Evolutionary conservation across 1,139 yeast genomes (phyloP), one percentile per base, ranked within the genome.

Genomic region (Scheffersomyces illinoinensis): DNA sequence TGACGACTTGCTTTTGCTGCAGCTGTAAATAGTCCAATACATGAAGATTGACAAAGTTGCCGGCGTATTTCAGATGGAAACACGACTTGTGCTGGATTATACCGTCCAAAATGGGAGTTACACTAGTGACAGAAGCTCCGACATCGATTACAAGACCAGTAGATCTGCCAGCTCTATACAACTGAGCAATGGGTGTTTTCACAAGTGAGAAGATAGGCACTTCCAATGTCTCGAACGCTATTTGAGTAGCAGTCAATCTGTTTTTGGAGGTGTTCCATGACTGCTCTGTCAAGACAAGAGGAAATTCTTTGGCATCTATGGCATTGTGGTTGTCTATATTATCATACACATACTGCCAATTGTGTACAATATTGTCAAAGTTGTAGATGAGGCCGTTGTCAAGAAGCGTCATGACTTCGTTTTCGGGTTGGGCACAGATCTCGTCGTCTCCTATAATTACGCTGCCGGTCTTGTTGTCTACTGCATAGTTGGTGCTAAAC

Each of bases 61-160:
- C 95, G 8, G 89, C 93, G 68, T 81, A 88, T 66, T 83, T 85
- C 18, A 89, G 82, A 70, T 83, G 87, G 61, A 81, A 76, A 8
- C 86, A 78, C 55, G 89, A 87, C 67, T 87, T 88, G 61, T 79
- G 76, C 58, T 88, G 83, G 57, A 89, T 83, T 19, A 84, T 83
- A 33, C 95, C 96, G 67, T 89, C 93, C 62, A 86, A 77, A 46
- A 90, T 81, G 17, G 95, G 93, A 0, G 93, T 88, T 6, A 89
- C 87, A 54, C 85, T 81, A 24, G 87, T 79, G 3, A 83, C 82
- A 23, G 86, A 77, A 1, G 88, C 80, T 2, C 93, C 95, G 53
- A 90, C 71, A 67, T 90, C 93, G 48, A 90, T 81, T 21, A 89
- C 89, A 60, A 90, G 76, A 5, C 91, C 90, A 14, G 88, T 85